Conservation (phyloP, 768 basidiomycete species). For the Phanerochaete sordida region DNA sequence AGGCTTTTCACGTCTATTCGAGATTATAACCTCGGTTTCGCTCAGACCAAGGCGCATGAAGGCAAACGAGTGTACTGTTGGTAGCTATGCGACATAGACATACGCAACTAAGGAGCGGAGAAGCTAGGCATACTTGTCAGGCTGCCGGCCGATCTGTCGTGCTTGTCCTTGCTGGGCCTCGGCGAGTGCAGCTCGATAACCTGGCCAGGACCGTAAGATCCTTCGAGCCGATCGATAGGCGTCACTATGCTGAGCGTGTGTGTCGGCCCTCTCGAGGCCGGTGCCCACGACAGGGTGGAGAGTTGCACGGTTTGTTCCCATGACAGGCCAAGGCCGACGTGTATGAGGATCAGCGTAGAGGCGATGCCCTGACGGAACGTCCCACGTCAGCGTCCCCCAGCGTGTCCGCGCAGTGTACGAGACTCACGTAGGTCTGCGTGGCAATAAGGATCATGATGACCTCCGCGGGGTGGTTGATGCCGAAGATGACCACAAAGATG, state of each 20-base stretch:
- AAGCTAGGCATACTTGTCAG: neutral
- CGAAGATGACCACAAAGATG: conserved; percentile 37
- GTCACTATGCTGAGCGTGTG: neutral
- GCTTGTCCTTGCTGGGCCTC: neutral
- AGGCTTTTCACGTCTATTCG: no score
- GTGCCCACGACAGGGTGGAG: neutral
- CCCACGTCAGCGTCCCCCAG: conserved; percentile 36
- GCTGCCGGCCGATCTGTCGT: neutral
- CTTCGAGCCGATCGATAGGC: neutral
- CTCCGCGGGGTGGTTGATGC: conserved; percentile 30
- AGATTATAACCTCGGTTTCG: neutral
- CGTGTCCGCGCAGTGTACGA: conserved; percentile 24
- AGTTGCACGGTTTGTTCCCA: neutral
- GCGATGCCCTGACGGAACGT: conserved; percentile 15
- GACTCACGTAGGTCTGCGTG: conserved; percentile 38
- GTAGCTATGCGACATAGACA: neutral
- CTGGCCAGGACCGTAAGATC: neutral
- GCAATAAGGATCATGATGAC: conserved; percentile 32
- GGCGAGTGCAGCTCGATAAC: neutral
- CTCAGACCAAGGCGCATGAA: neutral
- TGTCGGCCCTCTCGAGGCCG: neutral
- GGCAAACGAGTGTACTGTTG: neutral
- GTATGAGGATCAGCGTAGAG: conserved; percentile 18
- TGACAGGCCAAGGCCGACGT: conserved; percentile 15
- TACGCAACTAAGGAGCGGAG: neutral